Conservation (phyloP, 345 rosid species). For the Rhodamnia rubescens region DNA sequence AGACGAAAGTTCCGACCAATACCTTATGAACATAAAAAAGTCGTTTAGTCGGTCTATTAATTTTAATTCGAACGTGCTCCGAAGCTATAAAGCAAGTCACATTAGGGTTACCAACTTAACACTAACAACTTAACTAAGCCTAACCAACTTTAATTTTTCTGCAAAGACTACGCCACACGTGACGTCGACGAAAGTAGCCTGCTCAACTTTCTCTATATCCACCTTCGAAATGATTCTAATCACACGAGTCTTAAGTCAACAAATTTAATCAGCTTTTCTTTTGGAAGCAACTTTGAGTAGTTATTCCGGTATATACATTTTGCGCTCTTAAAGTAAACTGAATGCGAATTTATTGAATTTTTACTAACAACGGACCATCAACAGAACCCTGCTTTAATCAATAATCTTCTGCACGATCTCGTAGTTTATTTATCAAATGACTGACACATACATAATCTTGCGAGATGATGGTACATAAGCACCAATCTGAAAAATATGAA, state of each 20-base stretch:
- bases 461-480: not conserved
- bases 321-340: not conserved
- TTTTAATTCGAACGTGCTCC: not conserved
- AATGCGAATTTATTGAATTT: not conserved
- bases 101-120: not conserved
- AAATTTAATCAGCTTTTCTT: not conserved
- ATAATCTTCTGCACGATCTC: not conserved
- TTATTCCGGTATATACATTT: not conserved
- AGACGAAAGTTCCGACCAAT: not conserved
- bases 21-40: not conserved
- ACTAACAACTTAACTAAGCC: not conserved
- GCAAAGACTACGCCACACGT: not conserved
- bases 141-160: not conserved
- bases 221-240: not conserved
- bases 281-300: not conserved
- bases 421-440: not conserved
- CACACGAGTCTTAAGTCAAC: not conserved
- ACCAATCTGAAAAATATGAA: not conserved
- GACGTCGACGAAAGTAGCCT: not conserved
- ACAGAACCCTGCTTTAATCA: not conserved
- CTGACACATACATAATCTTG: not conserved
- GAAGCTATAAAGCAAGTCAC: not conserved
- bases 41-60: not conserved
- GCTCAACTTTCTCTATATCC: not conserved
- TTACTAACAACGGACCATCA: not conserved